Conservation (phyloP, 108 stramenopile species). For the Pelagomonas calceolata region DNA sequence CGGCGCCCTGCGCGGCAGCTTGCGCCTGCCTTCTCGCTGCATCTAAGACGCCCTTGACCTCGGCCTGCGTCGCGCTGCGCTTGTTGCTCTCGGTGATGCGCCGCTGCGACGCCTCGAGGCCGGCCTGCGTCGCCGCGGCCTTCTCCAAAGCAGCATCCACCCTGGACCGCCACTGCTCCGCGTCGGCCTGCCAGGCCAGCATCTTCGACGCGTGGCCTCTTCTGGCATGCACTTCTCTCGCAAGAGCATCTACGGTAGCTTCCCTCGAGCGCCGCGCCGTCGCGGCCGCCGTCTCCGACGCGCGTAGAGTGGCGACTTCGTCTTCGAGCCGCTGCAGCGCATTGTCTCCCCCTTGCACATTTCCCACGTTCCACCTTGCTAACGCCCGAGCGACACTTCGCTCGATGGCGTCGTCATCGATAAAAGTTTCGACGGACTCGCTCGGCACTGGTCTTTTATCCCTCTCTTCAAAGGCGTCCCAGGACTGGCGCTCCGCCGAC, state of each 20-base stretch:
- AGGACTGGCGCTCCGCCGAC: too few species aligned
- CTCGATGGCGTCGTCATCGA: not conserved
- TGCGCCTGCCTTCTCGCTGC: not conserved
- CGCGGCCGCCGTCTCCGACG: not conserved
- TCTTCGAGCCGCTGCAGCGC: not conserved
- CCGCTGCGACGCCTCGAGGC: not conserved
- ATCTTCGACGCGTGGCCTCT: not conserved
- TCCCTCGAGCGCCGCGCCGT: not conserved
- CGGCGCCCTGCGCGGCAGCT: not conserved
- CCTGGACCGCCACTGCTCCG: not conserved
- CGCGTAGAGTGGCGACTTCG: not conserved
- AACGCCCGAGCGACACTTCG: not conserved
- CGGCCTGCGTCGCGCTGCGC: not conserved
- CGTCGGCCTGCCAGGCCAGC: slow-evolving; percentile 1
- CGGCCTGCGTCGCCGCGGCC: not conserved
- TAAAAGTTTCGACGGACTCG: not conserved
- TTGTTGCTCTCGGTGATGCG: not conserved
- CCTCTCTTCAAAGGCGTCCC: not conserved
- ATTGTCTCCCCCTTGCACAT: not conserved
- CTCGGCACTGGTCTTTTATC: too few species aligned
- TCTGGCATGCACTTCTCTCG: not conserved
- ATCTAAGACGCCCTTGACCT: not conserved
- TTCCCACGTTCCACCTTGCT: not conserved
- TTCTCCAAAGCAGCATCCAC: not conserved
- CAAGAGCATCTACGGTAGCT: not conserved